Percentiles rank a stretch among this genome's conserved stretches.
These are phyloP conservation scores for Xanthoconium stramineum DNA, from an alignment of 768 basidiomycete genomes.

Conservation along the genomic window DNA sequence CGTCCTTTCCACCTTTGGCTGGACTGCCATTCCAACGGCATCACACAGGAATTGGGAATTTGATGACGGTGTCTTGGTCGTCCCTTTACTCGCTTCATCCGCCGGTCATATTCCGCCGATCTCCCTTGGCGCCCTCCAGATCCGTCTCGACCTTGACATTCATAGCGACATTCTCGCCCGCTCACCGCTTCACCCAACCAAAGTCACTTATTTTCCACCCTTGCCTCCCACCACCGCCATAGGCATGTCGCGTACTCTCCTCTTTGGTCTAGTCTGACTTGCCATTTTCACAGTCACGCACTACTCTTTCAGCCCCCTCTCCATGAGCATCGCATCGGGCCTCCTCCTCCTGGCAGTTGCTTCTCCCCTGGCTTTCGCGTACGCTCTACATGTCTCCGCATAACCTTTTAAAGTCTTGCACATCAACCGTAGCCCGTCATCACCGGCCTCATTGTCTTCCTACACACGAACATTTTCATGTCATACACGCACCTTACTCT, in stretches of 20 bases:
- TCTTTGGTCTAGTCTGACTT: neutral
- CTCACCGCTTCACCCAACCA: slow-evolving; percentile 25
- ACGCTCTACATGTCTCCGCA: slow-evolving; percentile 11
- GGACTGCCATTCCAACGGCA: slow-evolving; percentile 24
- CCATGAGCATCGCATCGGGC: slow-evolving; percentile 12
- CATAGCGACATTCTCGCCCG: slow-evolving; percentile 23
- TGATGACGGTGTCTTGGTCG: slow-evolving; percentile 24
- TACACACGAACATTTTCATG: neutral
- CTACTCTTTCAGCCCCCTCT: slow-evolving; percentile 8
- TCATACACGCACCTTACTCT: slow-evolving; percentile 5
- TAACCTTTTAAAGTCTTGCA: neutral
- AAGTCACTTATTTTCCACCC: slow-evolving; percentile 25
- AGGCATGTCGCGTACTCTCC: slow-evolving; percentile 14
- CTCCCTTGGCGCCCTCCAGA: slow-evolving; percentile 19
- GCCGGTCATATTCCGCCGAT: slow-evolving; percentile 1
- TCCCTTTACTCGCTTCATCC: slow-evolving; percentile 12
- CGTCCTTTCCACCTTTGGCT: slow-evolving; percentile 43
- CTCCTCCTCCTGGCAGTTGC: slow-evolving; percentile 16
- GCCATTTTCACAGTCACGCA: slow-evolving; percentile 5
- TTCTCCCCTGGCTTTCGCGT: slow-evolving; percentile 17
- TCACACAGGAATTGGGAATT: slow-evolving; percentile 27
- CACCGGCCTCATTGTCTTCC: neutral
- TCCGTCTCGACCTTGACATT: slow-evolving; percentile 26
- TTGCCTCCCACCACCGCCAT: slow-evolving; percentile 5
- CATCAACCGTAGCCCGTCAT: neutral